Evolutionary conservation across 345 rosid species (phyloP).

Genomic region (Syzygium aromaticum): DNA sequence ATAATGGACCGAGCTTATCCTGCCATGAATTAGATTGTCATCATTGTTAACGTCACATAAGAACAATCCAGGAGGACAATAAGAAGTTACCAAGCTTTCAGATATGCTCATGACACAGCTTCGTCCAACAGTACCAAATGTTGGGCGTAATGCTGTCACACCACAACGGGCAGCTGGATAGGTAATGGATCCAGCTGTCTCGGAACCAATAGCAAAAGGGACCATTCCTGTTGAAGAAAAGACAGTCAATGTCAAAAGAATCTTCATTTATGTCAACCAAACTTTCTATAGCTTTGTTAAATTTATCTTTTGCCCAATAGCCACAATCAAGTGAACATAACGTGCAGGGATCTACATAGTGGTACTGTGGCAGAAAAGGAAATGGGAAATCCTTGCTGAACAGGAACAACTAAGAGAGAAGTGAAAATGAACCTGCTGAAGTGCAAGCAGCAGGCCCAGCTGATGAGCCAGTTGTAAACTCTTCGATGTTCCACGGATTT

Average conservation of each 20-base stretch:
- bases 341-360: neutral
- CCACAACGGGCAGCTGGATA: constrained; percentile 82
- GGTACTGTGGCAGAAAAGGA: neutral
- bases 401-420: neutral
- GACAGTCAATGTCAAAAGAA: neutral
- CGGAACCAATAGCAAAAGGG: constrained; percentile 93
- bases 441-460: constrained; percentile 94
- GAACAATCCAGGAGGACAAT: neutral
- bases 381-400: neutral
- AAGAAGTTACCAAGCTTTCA: constrained; percentile 56
- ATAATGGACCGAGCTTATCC: constrained; percentile 91
- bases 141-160: constrained; percentile 76
- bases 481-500: constrained; percentile 93
- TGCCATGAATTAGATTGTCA: constrained; percentile 6
- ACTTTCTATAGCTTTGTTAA: neutral
- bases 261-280: neutral
- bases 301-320: neutral
- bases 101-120: constrained; percentile 90
- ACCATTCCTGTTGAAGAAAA: constrained; percentile 44
- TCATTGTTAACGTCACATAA: neutral
- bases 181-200: constrained; percentile 85
- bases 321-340: neutral
- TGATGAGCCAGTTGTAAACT: constrained; percentile 83
- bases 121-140: constrained; percentile 75
- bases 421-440: constrained; percentile 51